Conservation (phyloP, 2,329 filamentous ascomycete genomes). For the Pseudocercospora eumusae region DNA sequence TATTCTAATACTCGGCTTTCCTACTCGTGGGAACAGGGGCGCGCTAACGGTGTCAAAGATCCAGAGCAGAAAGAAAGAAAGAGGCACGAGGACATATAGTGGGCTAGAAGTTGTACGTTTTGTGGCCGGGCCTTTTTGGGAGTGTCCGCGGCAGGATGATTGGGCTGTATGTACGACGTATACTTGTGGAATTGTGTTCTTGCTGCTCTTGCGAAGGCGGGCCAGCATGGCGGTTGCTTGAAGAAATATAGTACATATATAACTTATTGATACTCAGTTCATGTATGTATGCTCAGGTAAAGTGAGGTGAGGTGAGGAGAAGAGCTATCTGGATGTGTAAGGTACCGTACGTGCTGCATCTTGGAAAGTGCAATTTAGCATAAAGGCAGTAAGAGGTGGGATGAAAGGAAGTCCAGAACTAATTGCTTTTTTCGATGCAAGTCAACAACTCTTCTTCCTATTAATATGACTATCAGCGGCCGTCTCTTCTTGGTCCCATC, state of each 20-base stretch:
- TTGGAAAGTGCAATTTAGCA: neutral
- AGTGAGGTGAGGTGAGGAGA: neutral
- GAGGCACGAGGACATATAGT: too few relatives aligned
- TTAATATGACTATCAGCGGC: constrained; percentile 8
- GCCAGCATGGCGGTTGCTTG: neutral
- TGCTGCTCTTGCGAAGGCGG: neutral
- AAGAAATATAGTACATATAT: too few relatives aligned
- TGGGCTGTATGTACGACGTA: too few relatives aligned
- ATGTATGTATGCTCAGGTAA: too few relatives aligned
- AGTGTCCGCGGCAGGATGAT: neutral
- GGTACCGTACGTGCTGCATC: neutral
- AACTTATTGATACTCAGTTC: neutral
- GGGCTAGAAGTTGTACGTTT: constrained; percentile 13
- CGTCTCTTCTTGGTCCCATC: constrained; percentile 20
- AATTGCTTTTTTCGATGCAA: neutral
- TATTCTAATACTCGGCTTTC: too few relatives aligned
- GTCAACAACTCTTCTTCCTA: neutral
- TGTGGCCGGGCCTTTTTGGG: neutral
- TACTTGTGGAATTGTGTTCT: neutral
- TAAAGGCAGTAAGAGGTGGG: neutral
- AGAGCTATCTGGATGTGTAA: neutral
- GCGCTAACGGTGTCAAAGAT: too few relatives aligned
- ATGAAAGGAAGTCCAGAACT: neutral
- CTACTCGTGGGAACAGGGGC: too few relatives aligned
- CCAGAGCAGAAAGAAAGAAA: too few relatives aligned